Evolutionary conservation across 2,329 filamentous ascomycete species (phyloP).

Genomic region (Metarhizium anisopliae): DNA sequence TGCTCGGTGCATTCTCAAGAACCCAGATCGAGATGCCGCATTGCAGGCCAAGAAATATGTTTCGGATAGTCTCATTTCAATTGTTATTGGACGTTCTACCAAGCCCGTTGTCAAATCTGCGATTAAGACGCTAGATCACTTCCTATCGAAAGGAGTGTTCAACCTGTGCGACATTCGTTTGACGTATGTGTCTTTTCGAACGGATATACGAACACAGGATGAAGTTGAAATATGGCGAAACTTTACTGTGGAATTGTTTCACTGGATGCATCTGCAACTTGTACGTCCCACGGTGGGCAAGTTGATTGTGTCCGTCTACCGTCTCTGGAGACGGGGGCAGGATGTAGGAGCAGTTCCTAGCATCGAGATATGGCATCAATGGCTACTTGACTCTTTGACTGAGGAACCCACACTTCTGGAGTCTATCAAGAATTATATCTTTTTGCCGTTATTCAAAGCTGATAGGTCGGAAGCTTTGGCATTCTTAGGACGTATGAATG

Average conservation of each 20-base stretch:
- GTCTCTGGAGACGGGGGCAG: slow-evolving; percentile 28
- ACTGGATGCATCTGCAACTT: slow-evolving; percentile 48
- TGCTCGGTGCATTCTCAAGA: slow-evolving; percentile 38
- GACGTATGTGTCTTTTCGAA: slow-evolving; percentile 32
- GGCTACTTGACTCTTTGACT: slow-evolving; percentile 43
- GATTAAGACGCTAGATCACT: slow-evolving; percentile 56
- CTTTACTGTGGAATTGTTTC: slow-evolving; percentile 39
- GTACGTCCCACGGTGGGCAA: slow-evolving; percentile 53
- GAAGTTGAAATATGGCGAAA: slow-evolving; percentile 36
- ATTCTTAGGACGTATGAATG: slow-evolving; percentile 52
- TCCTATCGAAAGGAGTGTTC: slow-evolving; percentile 53
- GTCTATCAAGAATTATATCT: slow-evolving; percentile 55
- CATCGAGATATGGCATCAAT: slow-evolving; percentile 43
- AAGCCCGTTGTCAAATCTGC: slow-evolving; percentile 61
- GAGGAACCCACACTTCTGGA: slow-evolving; percentile 46
- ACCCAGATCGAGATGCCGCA: slow-evolving; percentile 33
- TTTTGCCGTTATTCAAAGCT: slow-evolving; percentile 52
- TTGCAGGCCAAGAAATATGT: slow-evolving; percentile 34
- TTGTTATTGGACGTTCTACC: slow-evolving; percentile 50
- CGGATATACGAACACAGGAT: slow-evolving; percentile 10
- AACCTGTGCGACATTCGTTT: slow-evolving; percentile 34
- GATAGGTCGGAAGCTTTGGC: slow-evolving; percentile 43
- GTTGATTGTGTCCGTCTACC: slow-evolving; percentile 49
- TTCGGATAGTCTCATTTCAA: slow-evolving; percentile 44
- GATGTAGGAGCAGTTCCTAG: slow-evolving; percentile 17